Evolutionary conservation across 352 stramenopile genomes (phyloP), one percentile per base, ranked within the genome.

Genomic region (Pythium vanterpoolii): DNA sequence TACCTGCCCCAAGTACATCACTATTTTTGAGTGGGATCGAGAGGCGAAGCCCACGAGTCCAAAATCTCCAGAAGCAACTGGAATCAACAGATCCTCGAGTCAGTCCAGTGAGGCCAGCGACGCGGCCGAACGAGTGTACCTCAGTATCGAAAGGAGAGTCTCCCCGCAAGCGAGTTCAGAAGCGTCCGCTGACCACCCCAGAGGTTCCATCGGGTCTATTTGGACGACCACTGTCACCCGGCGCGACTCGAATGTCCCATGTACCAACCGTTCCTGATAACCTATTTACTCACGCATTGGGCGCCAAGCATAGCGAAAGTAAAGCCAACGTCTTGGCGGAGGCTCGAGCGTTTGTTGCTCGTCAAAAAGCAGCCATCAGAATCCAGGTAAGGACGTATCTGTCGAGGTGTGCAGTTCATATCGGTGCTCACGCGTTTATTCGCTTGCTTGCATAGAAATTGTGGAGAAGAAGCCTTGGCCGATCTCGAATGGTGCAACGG

Each of bases 251-350:
- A 31, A 84, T 66, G 2, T 87, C 76, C 3, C 71, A 73, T 33
- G 21, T 87, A 19, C 30, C 63, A 8, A 51, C 62, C 2, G 62
- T 77, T 33, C 74, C 76, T 14, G 76, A 87, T 23, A 65, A 74
- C 9, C 68, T 66, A 4, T 89, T 79, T 27, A 52, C 64, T 0
- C 76, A 83, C 42, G 69, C 73, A 0, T 62, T 89, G 21, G 65
- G 74, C 1, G 63, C 72, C 14, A 83, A 72, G 39, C 81, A 86
- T 51, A 79, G 77, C 38, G 55, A 68, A 10, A 57, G 83, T 56
- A 88, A 83, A 63, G 57, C 66, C 24, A 69, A 67, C 24, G 70
- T 86, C 30, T 48, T 74, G 7, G 62, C 69, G 10, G 78, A 88
- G 63, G 79, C 79, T 0, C 64, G 69, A 23, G 36, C 58, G 1